phyloP scores from a whole-genome alignment of 2,329 filamentous ascomycete species.

The Paraphoma sp. region DNA sequence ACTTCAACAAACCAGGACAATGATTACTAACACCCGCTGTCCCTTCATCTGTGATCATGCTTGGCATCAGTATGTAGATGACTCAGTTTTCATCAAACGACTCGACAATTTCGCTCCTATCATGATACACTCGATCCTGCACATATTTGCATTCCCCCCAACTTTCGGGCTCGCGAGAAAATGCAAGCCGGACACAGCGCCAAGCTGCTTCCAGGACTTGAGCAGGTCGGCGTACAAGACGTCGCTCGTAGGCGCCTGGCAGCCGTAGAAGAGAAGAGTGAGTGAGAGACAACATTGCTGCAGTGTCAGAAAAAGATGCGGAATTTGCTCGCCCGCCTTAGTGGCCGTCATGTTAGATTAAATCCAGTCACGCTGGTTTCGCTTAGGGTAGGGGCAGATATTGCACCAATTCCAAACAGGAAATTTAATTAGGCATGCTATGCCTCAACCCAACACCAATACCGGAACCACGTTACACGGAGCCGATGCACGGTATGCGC shows the following conservation, averaged over 20 bases:
- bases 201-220: constrained; percentile 64
- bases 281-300: constrained; percentile 55
- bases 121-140: constrained; percentile 59
- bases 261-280: constrained; percentile 71
- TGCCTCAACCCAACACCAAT: not conserved
- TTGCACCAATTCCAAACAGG: constrained; percentile 1
- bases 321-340: no score
- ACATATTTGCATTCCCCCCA: constrained; percentile 61
- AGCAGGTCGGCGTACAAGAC: constrained; percentile 67
- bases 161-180: constrained; percentile 53
- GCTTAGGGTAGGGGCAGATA: not conserved
- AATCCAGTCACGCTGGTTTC: not conserved
- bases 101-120: constrained; percentile 53
- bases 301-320: no score
- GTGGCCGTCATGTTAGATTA: no score
- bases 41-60: no score
- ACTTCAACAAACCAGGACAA: no score
- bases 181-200: constrained; percentile 70
- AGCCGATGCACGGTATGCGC: not conserved
- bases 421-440: not conserved
- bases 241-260: constrained; percentile 62
- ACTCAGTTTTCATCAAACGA: constrained; percentile 47
- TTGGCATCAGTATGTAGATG: no score
- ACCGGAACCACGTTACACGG: not conserved
- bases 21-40: no score